Conservation (phyloP, 176 grass and related monocot genomes). For the Oryza rufipogon region DNA sequence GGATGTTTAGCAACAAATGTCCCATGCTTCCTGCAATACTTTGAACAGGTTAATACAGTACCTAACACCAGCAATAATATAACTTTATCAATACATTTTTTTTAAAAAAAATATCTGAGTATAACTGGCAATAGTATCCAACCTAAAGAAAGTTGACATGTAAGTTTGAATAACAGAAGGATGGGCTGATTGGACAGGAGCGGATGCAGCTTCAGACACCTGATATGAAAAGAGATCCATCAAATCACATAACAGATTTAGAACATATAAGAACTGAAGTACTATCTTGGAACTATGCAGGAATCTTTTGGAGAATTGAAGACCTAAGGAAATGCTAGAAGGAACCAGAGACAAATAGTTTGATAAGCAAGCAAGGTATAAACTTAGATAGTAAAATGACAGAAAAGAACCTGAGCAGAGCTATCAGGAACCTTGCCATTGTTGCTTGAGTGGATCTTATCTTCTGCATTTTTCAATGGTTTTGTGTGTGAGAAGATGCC, state of each 20-base stretch:
- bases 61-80: conserved; percentile 34
- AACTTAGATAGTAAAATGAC: conserved; percentile 18
- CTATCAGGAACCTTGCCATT: conserved; percentile 44
- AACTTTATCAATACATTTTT: neutral
- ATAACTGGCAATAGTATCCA: conserved; percentile 32
- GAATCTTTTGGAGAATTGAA: neutral
- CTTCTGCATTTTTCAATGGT: conserved; percentile 40
- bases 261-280: conserved; percentile 1
- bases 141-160: conserved; percentile 94
- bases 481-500: conserved; percentile 40
- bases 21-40: conserved; percentile 80
- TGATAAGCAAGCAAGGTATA: conserved; percentile 23
- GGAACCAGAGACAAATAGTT: conserved; percentile 36
- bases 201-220: conserved; percentile 50
- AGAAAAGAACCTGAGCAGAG: conserved; percentile 57
- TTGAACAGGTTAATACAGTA: conserved; percentile 41
- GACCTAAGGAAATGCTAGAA: conserved; percentile 24
- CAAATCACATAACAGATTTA: conserved; percentile 28
- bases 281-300: neutral
- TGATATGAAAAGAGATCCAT: conserved; percentile 43
- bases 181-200: conserved; percentile 33
- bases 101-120: neutral
- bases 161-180: conserved; percentile 83
- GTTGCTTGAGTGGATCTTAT: conserved; percentile 42
- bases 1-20: conserved; percentile 76